Evolutionary conservation across 116 monocot species (phyloP), one percentile per base, ranked within the genome.

Genomic region (Cymodocea nodosa): DNA sequence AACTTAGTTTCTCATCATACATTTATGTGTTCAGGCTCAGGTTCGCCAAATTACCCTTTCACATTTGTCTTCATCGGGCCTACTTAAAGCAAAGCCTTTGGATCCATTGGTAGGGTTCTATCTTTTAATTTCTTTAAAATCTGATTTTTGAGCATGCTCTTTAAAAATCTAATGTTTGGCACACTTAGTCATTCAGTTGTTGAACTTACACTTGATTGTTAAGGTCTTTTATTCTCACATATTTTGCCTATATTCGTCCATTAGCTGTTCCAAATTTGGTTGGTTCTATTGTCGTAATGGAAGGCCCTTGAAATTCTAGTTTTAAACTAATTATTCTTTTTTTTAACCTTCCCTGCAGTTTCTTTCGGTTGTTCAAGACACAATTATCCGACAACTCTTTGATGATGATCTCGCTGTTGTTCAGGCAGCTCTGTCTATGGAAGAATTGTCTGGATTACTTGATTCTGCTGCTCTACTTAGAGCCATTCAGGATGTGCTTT

Each of bases 381-480:
- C 90, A 62, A 59, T 95, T 53, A 15, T 85, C 50, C 70, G 81
- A 7, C 69, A 82, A 18, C 82, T 95, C 24, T 68, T 79, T 74
- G 95, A 90, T 73, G 85, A 83, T 54, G 87, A 95, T 75, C 83
- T 95, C 23, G 71, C 63, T 64, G 87, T 95, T 62, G 83, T 95
- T 53, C 73, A 81, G 20, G 81, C 84, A 64, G 76, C 81, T 66
- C 85, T 95, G 23, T 87, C 95, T 37, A 67, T 90, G 35, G 73
- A 83, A 50, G 90, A 75, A 63, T 74, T 95, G 44, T 55, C 75
- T 71, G 64, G 52, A 74, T 67, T 83, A 53, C 39, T 78, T 30
- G 74, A 51, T 72, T 69, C 73, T 51, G 44, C 23, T 50, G 44
- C 39, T 60, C 81, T 95, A 54, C 63, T 95, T 23, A 79, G 74